Base-by-base conservation (phyloP, 2,329 filamentous ascomycete genomes). In the Monilinia fructicola region DNA sequence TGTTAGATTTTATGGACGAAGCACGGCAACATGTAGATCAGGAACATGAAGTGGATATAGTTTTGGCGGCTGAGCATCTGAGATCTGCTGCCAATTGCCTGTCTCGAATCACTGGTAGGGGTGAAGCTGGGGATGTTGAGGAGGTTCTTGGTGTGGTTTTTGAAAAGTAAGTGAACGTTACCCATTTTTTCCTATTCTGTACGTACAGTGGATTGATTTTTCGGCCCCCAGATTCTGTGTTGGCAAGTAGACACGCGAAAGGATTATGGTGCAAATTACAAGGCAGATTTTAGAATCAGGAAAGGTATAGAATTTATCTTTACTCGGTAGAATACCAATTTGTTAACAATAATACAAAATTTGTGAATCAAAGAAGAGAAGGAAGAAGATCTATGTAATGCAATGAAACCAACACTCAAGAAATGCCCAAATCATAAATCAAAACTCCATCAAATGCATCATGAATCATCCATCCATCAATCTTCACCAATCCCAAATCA, bases 121-220 rank as follows among this genome's bases (percentile, higher is more conserved):
- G 93, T 0, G 91, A 93, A 73, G 86, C 85, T 52, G 91, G 93
- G 2, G 94, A 98, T 78, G 92, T 98, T 21, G 94, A 99, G 77
- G 95, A 98, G 76, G 92, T 99, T 10, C 80, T 99, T 54, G 95
- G 95, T 0, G 93, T 99, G 28, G 93, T 99, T 4, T 99, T 99
- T 80, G 94, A 98, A 78, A 98, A 96, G 91, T 96, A 69, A 50
- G 70, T 68, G 26, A 6, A 38, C 46, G 50, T 7, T 52, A 21
- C 23, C 21, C 56, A 7, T 21, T 44, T 54, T 26, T 48, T 54
- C 40, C 50, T 35, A 44, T 46, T 50, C 21, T 61, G 7, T 54
- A n/a, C 40, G 40, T 23, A 44, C 40, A 62, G 42, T 52, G 53
- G 65, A 50, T 44, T 61, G 16, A 61, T 21, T 68, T 55, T 68